Percentiles rank a stretch among this genome's conserved stretches.
Conservation (phyloP, 371 early-diverging fungal species). For the Rhizopus arrhizus region DNA sequence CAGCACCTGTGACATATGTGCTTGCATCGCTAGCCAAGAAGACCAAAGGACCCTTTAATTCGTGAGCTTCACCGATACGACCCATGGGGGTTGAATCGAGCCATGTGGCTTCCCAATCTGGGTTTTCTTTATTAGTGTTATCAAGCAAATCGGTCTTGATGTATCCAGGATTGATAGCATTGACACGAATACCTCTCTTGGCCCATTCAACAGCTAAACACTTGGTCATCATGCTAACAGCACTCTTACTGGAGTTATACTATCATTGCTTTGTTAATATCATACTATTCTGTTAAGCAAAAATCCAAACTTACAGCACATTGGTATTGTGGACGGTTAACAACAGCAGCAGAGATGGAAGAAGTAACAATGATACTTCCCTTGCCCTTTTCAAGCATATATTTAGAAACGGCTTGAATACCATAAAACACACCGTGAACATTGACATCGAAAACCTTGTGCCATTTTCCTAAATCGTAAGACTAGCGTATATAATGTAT, state of each 20-base stretch:
- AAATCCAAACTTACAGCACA: conserved; percentile 38
- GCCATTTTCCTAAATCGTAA: conserved; percentile 41
- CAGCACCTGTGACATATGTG: conserved; percentile 59
- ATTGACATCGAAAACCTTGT: conserved; percentile 47
- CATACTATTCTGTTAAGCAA: background rate
- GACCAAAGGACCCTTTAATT: conserved; percentile 71
- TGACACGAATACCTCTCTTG: conserved; percentile 48
- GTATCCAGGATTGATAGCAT: conserved; percentile 50
- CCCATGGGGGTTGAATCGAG: conserved; percentile 43
- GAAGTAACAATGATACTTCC: conserved; percentile 52
- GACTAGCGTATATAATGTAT: conserved; percentile 16
- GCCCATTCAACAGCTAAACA: conserved; percentile 54
- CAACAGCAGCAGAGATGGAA: conserved; percentile 48
- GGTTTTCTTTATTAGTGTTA: conserved; percentile 31
- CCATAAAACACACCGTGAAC: conserved; percentile 52
- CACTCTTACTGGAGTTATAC: conserved; percentile 67
- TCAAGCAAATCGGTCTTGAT: conserved; percentile 54
- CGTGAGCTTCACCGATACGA: conserved; percentile 61
- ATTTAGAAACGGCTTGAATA: conserved; percentile 44
- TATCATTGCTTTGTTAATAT: conserved; percentile 3
- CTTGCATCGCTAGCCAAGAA: conserved; percentile 73
- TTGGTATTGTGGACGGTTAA: conserved; percentile 51
- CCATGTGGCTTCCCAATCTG: conserved; percentile 41
- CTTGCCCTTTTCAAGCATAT: conserved; percentile 46
- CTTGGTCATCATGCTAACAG: conserved; percentile 62